Base-by-base conservation (phyloP, 2,329 filamentous ascomycete genomes). In the Gaeumannomyces tritici region DNA sequence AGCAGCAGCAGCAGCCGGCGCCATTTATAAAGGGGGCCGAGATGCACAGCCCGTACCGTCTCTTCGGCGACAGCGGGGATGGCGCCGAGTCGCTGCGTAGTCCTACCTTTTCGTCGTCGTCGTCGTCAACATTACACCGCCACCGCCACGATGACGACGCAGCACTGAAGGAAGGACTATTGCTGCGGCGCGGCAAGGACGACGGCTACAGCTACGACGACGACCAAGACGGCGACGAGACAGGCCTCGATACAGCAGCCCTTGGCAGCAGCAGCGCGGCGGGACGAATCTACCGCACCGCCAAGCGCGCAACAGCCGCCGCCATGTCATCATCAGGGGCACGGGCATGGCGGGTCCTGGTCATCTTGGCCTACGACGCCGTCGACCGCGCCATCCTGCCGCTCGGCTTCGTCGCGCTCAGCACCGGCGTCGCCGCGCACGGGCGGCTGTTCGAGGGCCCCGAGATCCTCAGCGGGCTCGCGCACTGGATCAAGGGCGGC, bases 401-500 rank as follows among this genome's bases (percentile, higher is more conserved):
- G 0, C 80, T 96, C 54, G 91, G 90, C 1, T 96, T 93, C 68
- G 76, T 90, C 56, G 83, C 86, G 0, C 74, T 96, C 21, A 77
- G 83, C 26, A 89, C 86, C 4, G 93, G 93, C 6, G 82, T 89
- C 47, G 82, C 90, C 33, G 87, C 91, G 0, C 93, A 89, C 70
- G 90, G 86, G 29, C 90, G 93, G 31, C 89, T 97, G 66, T 95
- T 95, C 73, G 87, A 89, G 72, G 88, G 83, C 6, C 73, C 74
- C 27, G 79, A 80, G 3, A 78, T 97, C 63, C 96, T 93, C 78
- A 93, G 87, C 67, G 91, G 93, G 2, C 80, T 97, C 55, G 93
- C 93, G 9, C 93, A 98, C 72, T 96, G 91, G 78, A 87, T 97
- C 73, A 98, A 98, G 73, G 93, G 93, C 57, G 90, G 90, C 4